These are phyloP conservation scores for Lupinus albus DNA, from an alignment of 306 rosid genomes.

Conservation along the genomic window DNA sequence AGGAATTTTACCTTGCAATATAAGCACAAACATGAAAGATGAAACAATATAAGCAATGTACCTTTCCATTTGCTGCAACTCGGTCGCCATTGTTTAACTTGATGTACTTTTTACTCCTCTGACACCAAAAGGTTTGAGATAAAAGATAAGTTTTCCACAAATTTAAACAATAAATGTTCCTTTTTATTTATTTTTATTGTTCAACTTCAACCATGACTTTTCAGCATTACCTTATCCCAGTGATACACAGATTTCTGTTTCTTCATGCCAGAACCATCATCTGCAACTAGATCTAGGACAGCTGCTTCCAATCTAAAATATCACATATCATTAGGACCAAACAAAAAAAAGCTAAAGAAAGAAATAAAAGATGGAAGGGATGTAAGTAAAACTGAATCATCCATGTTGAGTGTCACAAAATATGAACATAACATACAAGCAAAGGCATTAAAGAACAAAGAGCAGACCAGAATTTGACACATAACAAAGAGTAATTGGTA, in stretches of 20 bases:
- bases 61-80: constrained; percentile 95
- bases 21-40: background rate
- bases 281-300: constrained; percentile 87
- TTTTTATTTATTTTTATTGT: background rate
- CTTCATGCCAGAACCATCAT: constrained; percentile 78
- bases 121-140: constrained; percentile 48
- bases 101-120: constrained; percentile 88
- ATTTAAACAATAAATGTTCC: constrained; percentile 11
- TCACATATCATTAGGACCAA: constrained; percentile 37
- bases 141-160: constrained; percentile 18
- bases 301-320: constrained; percentile 79
- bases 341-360: background rate
- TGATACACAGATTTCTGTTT: constrained; percentile 83
- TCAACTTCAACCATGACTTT: constrained; percentile 10
- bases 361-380: background rate
- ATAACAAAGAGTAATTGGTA: background rate
- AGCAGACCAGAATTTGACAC: background rate
- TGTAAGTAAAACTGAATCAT: constrained; percentile 29
- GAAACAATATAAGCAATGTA: constrained; percentile 37
- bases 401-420: constrained; percentile 21
- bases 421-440: constrained; percentile 11
- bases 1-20: constrained; percentile 9
- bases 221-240: constrained; percentile 81
- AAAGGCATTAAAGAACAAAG: constrained; percentile 23
- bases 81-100: constrained; percentile 86